Percentiles rank a stretch among this genome's conserved stretches.
phyloP scores from a whole-genome alignment of 2,329 filamentous ascomycete species.

The Aspergillus bombycis region DNA sequence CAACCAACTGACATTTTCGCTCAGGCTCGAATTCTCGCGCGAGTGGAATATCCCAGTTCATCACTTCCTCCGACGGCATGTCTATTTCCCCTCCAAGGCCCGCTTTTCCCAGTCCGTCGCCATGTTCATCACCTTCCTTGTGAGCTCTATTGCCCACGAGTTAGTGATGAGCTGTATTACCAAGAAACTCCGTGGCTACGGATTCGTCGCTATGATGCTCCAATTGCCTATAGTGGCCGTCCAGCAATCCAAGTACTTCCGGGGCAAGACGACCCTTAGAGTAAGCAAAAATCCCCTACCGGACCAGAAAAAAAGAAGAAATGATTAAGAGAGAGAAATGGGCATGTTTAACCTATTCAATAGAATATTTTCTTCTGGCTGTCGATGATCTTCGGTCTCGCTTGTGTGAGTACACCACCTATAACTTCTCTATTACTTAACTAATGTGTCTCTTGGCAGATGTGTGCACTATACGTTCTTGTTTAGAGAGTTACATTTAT shows the following conservation, averaged over 20 bases:
- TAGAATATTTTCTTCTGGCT: conserved; percentile 85
- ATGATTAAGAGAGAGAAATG: neutral
- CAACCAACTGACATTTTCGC: neutral
- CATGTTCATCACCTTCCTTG: conserved; percentile 87
- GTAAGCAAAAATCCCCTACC: conserved; percentile 34
- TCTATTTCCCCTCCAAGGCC: conserved; percentile 80
- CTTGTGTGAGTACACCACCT: conserved; percentile 64
- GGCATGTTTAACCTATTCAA: conserved; percentile 4
- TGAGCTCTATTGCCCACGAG: conserved; percentile 88
- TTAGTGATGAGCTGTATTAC: conserved; percentile 98
- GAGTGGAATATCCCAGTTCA: conserved; percentile 99
- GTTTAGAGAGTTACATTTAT: conserved; percentile 38
- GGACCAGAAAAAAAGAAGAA: neutral
- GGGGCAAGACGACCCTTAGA: conserved; percentile 76
- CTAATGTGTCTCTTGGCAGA: conserved; percentile 39
- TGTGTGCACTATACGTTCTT: conserved; percentile 64
- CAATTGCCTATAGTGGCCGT: conserved; percentile 94
- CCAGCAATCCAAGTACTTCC: conserved; percentile 78
- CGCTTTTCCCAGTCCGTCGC: conserved; percentile 76
- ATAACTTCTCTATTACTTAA: neutral
- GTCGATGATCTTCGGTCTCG: conserved; percentile 85
- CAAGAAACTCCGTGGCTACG: conserved; percentile 93
- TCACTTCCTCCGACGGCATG: conserved; percentile 90
- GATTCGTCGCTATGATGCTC: conserved; percentile 92
- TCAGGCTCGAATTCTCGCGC: conserved; percentile 85